Evolutionary conservation across 495 filamentous ascomycete genomes (phyloP).

Genomic region (Xylaria cubensis): DNA sequence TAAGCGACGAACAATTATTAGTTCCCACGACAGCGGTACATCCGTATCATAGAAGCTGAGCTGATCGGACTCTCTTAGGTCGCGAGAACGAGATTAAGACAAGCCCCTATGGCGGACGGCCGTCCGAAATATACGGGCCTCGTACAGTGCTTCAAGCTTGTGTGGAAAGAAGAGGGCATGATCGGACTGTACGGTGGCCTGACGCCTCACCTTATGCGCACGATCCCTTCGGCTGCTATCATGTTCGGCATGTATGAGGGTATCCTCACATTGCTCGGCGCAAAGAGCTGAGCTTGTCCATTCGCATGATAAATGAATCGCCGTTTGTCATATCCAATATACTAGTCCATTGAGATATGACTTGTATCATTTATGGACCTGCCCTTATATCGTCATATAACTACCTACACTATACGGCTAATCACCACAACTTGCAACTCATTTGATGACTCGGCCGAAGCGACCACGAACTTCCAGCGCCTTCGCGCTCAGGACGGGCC

Average conservation of each 20-base stretch:
- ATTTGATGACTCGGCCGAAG: background rate
- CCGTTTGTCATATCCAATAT: background rate
- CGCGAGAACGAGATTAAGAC: conserved; percentile 78
- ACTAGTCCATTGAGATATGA: background rate
- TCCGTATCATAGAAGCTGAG: background rate
- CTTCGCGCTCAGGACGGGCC: background rate
- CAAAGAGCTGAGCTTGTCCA: conserved; percentile 42
- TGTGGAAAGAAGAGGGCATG: conserved; percentile 86
- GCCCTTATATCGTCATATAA: conserved; percentile 3
- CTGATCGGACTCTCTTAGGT: conserved; percentile 56
- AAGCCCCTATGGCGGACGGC: conserved; percentile 77
- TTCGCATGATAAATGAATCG: background rate
- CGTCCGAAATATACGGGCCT: conserved; percentile 82
- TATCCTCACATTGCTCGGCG: conserved; percentile 66
- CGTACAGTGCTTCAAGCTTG: conserved; percentile 78
- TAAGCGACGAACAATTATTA: conserved; percentile 42
- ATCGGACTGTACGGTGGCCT: conserved; percentile 82
- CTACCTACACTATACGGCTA: conserved; percentile 1
- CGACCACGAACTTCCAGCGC: background rate
- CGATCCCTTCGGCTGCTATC: conserved; percentile 87
- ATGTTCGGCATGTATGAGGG: conserved; percentile 93
- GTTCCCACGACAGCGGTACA: background rate
- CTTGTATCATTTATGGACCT: background rate
- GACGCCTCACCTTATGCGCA: conserved; percentile 84
- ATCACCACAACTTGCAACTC: conserved; percentile 6